A percentile compares a stretch with the other conserved stretches of the same genome.
Evolutionary conservation across 2,329 filamentous ascomycete genomes (phyloP).

Genomic region (Exophiala viscosa): DNA sequence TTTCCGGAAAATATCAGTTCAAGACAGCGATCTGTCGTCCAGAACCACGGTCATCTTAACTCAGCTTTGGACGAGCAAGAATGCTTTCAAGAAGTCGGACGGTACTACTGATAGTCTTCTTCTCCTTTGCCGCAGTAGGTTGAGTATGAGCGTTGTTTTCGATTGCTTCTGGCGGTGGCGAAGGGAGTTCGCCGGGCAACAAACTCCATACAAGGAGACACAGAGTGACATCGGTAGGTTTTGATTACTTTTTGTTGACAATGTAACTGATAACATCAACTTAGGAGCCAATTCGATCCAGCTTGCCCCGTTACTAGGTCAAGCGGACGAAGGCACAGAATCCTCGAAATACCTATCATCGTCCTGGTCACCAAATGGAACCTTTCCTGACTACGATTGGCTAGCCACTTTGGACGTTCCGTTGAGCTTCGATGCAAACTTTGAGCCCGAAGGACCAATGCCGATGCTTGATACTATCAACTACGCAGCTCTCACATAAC

Average conservation of each 20-base stretch:
- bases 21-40: slow-evolving; percentile 4
- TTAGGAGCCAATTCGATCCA: background rate
- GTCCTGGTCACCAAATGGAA: background rate
- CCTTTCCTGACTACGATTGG: background rate
- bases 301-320: background rate
- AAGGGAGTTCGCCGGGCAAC: slow-evolving; percentile 12
- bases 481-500: background rate
- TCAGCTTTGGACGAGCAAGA: slow-evolving; percentile 9
- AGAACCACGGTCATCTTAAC: slow-evolving; percentile 7
- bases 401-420: background rate
- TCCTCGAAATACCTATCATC: background rate
- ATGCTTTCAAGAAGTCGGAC: slow-evolving; percentile 1
- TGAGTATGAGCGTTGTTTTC: slow-evolving; percentile 15
- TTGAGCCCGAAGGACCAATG: background rate
- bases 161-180: slow-evolving; percentile 21
- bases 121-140: slow-evolving; percentile 13
- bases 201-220: slow-evolving; percentile 8
- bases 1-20: background rate
- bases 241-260: background rate
- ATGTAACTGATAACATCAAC: background rate
- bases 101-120: slow-evolving; percentile 3
- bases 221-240: background rate
- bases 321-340: background rate
- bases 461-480: background rate
- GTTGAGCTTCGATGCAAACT: background rate